Conservation (phyloP, 23 red algal species). For the Gracilaria vermiculophylla region DNA sequence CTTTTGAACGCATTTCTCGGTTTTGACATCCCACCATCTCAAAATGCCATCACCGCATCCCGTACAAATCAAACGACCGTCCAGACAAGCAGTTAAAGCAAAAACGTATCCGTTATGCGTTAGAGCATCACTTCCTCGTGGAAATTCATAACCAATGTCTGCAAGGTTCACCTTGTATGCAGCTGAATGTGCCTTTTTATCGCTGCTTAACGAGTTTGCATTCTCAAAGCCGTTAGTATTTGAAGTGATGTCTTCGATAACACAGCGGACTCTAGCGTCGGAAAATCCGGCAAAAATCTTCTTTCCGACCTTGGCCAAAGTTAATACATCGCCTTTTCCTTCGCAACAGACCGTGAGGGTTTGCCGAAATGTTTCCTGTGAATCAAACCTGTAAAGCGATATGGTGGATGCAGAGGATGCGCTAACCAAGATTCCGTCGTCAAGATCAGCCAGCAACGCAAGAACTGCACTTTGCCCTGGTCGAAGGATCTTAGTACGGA, state of each 20-base stretch:
- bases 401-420: slow-evolving; percentile 62
- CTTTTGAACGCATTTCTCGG: slow-evolving; percentile 29
- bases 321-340: slow-evolving; percentile 65
- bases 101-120: slow-evolving; percentile 68
- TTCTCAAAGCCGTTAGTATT: not conserved
- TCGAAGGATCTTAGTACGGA: slow-evolving; percentile 4
- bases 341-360: slow-evolving; percentile 48
- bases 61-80: slow-evolving; percentile 50
- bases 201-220: not conserved
- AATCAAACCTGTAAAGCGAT: slow-evolving; percentile 29
- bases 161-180: not conserved
- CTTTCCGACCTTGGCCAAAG: slow-evolving; percentile 44
- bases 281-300: slow-evolving; percentile 71
- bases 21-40: slow-evolving; percentile 69
- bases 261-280: slow-evolving; percentile 58
- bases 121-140: not conserved
- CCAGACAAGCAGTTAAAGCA: slow-evolving; percentile 31
- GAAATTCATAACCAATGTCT: slow-evolving; percentile 44
- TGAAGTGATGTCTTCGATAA: slow-evolving; percentile 54
- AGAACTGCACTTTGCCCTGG: slow-evolving; percentile 44
- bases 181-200: not conserved
- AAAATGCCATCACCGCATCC: slow-evolving; percentile 80
- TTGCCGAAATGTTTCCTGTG: slow-evolving; percentile 23
- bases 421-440: slow-evolving; percentile 29
- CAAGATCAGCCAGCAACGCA: slow-evolving; percentile 27